A percentile compares a stretch with the other conserved stretches of the same genome.
phyloP scores from a whole-genome alignment of 345 rosid genomes.

The Salix dunnii region DNA sequence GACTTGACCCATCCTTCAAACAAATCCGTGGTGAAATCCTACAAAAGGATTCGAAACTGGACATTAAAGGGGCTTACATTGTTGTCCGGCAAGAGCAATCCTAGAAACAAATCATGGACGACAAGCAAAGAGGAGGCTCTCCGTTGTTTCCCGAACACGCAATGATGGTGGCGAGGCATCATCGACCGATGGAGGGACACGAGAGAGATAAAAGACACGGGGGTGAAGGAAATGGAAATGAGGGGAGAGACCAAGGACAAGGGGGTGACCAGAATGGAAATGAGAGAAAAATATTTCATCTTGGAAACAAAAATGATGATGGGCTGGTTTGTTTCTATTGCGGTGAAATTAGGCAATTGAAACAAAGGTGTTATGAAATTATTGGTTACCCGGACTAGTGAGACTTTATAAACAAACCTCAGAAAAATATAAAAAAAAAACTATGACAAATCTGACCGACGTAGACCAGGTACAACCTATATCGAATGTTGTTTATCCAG shows the following conservation, averaged over 20 bases:
- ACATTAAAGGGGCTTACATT: not conserved
- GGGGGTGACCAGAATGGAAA: no score
- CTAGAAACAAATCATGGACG: not conserved
- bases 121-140: not conserved
- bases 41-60: not conserved
- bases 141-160: not conserved
- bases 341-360: no score
- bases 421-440: not conserved
- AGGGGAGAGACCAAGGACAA: no score
- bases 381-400: not conserved
- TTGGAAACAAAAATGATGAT: no score
- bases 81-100: not conserved
- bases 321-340: no score
- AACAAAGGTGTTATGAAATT: not conserved
- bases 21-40: no score
- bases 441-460: not conserved
- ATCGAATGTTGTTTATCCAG: not conserved
- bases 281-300: no score
- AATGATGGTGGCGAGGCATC: not conserved
- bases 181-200: no score
- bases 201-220: no score
- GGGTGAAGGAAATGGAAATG: no score
- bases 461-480: not conserved
- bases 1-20: not conserved
- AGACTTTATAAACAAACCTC: no score